A percentile compares a stretch with the other conserved stretches of the same genome.
Evolutionary conservation across 495 filamentous ascomycete genomes (phyloP).

Genomic region (Rusavskia elegans): DNA sequence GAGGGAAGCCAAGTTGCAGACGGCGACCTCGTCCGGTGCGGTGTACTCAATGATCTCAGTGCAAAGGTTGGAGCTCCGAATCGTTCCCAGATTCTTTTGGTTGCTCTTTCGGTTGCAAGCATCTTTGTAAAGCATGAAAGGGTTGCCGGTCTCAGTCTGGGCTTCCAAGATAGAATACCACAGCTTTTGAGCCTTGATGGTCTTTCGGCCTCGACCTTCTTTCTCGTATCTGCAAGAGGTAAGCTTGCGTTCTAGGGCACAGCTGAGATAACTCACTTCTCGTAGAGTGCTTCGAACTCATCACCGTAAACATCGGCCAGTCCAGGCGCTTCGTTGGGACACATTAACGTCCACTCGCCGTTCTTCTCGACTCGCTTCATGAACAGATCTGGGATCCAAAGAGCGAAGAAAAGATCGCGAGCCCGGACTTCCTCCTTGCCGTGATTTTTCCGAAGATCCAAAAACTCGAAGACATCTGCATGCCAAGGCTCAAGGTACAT

Average conservation of each 20-base stretch:
- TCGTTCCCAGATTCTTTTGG: slow-evolving; percentile 97
- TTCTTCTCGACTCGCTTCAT: slow-evolving; percentile 98
- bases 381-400: slow-evolving; percentile 98
- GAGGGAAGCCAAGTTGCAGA: slow-evolving; percentile 93
- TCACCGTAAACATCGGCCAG: slow-evolving; percentile 94
- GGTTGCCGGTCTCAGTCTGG: slow-evolving; percentile 96
- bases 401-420: slow-evolving; percentile 91
- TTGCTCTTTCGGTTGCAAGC: slow-evolving; percentile 97
- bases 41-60: slow-evolving; percentile 97
- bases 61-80: slow-evolving; percentile 95
- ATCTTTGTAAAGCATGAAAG: slow-evolving; percentile 99
- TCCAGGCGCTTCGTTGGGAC: slow-evolving; percentile 86
- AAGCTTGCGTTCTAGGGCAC: slow-evolving; percentile 1
- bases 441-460: slow-evolving; percentile 97
- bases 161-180: slow-evolving; percentile 97
- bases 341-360: slow-evolving; percentile 92
- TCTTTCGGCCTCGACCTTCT: slow-evolving; percentile 76
- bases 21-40: slow-evolving; percentile 92
- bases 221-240: slow-evolving; percentile 48
- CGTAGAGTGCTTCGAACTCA: slow-evolving; percentile 89
- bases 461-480: slow-evolving; percentile 90
- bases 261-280: slow-evolving; percentile 30
- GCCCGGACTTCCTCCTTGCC: slow-evolving; percentile 96
- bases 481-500: slow-evolving; percentile 99
- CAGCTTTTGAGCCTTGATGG: slow-evolving; percentile 92